Evolutionary conservation across 768 basidiomycete genomes (phyloP), one percentile per base, ranked within the genome.

Genomic region (Sarcomyxa edulis): DNA sequence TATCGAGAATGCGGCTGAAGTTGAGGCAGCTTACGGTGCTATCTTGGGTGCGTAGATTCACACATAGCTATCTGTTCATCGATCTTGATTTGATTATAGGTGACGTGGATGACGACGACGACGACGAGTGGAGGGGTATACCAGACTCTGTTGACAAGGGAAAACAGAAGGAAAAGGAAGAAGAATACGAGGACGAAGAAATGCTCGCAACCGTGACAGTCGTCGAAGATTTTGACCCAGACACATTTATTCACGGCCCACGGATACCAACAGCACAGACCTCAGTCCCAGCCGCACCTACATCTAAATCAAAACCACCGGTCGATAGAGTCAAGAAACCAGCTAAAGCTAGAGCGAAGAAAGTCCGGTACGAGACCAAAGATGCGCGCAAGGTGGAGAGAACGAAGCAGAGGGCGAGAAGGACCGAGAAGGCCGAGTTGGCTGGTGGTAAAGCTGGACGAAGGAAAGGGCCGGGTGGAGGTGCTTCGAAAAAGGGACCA

Each of bases 131-230:
- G 69, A 38, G 48, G 10, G 76, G 74, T 16, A 64, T 74, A 39
- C 51, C 54, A 16, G 51, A 49, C 39, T n/a, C n/a, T 53, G 58
- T 9, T 48, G 53, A 32, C 41, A 55, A 27, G 48, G 50, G 24
- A 48, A 56, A 49, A 49, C 60, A 53, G 42, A 60, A 54, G 46
- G 60, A 69, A 51, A 65, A 70, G 37, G 80, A 81, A 39, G 74
- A 78, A 55, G 82, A 86, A 55, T 94, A 79, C 47, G 83, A 87
- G 49, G 83, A 84, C 48, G 89, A 91, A 51, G 83, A 93, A 52
- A 74, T 83, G 44, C 69, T 88, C 22, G 89, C 93, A 31, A 90
- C 86, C 12, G 92, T 96, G 31, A 93, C 91, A 11, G 81, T 96
- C 35, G 81, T 89, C 10, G 89, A 96, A 55, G 90, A 96, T 56